A percentile compares a stretch with the other conserved stretches of the same genome.
Conservation (phyloP, 1,284 basidiomycete genomes). For the Ceratobasidium sp. region DNA sequence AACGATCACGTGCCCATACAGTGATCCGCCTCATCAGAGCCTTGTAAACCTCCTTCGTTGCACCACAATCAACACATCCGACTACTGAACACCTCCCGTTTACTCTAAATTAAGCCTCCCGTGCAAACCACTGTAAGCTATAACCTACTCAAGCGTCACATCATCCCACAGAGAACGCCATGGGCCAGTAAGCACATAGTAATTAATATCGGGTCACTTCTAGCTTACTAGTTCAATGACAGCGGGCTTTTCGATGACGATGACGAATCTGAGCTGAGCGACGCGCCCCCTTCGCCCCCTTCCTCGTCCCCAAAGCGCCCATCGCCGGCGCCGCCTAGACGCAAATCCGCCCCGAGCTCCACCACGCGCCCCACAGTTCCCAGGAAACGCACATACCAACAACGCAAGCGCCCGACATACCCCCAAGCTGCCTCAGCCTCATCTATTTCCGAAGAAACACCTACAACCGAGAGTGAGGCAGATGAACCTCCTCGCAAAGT, state of each 20-base stretch:
- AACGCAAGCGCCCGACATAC: slow-evolving; percentile 1
- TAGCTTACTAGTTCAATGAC: slow-evolving; percentile 6
- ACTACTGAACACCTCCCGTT: too few relatives aligned
- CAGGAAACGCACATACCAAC: slow-evolving; percentile 22
- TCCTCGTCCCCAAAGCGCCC: not conserved
- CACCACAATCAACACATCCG: slow-evolving; percentile 1
- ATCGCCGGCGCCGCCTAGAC: not conserved
- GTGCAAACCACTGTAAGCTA: not conserved
- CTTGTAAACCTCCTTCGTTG: slow-evolving; percentile 1
- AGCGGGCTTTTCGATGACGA: slow-evolving; percentile 22
- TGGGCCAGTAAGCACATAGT: slow-evolving; percentile 29
- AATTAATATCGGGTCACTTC: not conserved
- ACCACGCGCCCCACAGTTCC: not conserved
- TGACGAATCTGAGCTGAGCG: slow-evolving; percentile 4
- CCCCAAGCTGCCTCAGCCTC: not conserved
- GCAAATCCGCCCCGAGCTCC: not conserved
- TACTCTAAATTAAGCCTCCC: too few relatives aligned
- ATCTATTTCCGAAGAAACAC: slow-evolving; percentile 14
- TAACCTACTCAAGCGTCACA: too few relatives aligned
- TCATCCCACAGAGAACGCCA: not conserved
- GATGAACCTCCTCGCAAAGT: slow-evolving; percentile 6
- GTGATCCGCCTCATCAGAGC: not conserved
- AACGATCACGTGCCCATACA: slow-evolving; percentile 12
- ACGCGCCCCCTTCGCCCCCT: slow-evolving; percentile 24
- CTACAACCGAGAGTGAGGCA: slow-evolving; percentile 5